These are phyloP conservation scores for Coemansia sp. DNA, from an alignment of 192 early-diverging fungal species.

Conservation along the genomic window DNA sequence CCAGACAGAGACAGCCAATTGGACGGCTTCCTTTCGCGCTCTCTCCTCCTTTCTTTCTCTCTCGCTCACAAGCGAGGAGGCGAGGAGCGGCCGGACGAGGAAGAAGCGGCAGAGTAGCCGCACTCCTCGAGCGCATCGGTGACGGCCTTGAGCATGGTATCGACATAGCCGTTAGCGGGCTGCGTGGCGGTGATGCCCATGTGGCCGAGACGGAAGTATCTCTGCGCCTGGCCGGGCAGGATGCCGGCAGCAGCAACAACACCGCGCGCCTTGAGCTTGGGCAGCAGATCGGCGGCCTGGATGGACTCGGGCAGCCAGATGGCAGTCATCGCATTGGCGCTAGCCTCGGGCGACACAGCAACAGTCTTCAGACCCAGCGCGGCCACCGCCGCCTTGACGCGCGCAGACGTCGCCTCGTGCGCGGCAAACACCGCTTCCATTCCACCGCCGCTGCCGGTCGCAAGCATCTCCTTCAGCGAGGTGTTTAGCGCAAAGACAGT, in stretches of 20 bases:
- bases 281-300: constrained; percentile 72
- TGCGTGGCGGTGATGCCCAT: constrained; percentile 81
- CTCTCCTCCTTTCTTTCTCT: neutral
- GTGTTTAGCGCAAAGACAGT: constrained; percentile 85
- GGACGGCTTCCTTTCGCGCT: no score
- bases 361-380: constrained; percentile 78
- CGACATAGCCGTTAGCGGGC: constrained; percentile 62
- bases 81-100: constrained; percentile 25
- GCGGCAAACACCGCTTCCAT: constrained; percentile 79
- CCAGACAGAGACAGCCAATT: neutral
- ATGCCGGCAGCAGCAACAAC: constrained; percentile 93
- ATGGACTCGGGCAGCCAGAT: constrained; percentile 87
- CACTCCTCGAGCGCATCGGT: constrained; percentile 59
- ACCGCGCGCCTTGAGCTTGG: constrained; percentile 73
- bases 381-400: constrained; percentile 70
- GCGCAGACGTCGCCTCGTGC: constrained; percentile 73
- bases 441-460: constrained; percentile 30
- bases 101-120: constrained; percentile 22
- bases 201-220: constrained; percentile 95
- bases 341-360: constrained; percentile 54
- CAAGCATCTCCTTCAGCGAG: constrained; percentile 76
- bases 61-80: constrained; percentile 37
- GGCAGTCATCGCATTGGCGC: constrained; percentile 81
- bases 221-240: constrained; percentile 71
- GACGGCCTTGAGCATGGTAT: constrained; percentile 66